These are phyloP conservation scores for Podospora didyma DNA, from an alignment of 495 filamentous ascomycete genomes.

Conservation along the genomic window DNA sequence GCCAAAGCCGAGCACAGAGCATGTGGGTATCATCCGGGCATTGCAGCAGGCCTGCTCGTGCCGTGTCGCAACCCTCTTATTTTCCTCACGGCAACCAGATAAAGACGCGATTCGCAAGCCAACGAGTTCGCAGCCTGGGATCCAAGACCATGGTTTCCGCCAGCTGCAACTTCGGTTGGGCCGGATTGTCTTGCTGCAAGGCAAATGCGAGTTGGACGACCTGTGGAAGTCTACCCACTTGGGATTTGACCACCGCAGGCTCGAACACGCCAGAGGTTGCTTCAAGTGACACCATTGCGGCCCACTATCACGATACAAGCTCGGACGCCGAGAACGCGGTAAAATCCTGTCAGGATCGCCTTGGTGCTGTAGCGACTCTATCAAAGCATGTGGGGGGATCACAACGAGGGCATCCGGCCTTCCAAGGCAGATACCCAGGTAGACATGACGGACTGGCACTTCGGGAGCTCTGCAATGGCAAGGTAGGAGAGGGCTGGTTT, in stretches of 20 bases:
- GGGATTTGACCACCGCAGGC: too few relatives aligned
- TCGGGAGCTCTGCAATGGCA: not conserved
- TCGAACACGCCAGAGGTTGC: too few relatives aligned
- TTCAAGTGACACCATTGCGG: conserved; percentile 20
- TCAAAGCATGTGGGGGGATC: conserved; percentile 4
- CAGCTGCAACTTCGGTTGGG: not conserved
- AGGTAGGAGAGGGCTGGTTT: too few relatives aligned
- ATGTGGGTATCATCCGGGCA: conserved; percentile 11
- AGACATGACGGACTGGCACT: not conserved
- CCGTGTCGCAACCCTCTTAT: conserved; percentile 5
- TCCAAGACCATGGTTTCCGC: conserved; percentile 5
- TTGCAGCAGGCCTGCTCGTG: conserved; percentile 3
- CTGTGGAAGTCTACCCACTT: conserved; percentile 7
- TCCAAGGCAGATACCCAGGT: not conserved
- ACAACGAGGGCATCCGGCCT: not conserved
- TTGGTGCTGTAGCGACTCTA: conserved; percentile 10
- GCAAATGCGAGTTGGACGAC: not conserved
- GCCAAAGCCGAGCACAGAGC: not conserved
- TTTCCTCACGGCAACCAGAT: conserved; percentile 5
- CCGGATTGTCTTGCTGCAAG: not conserved
- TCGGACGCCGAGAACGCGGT: not conserved
- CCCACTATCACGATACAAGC: conserved; percentile 18
- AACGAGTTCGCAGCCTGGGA: not conserved
- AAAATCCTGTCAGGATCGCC: conserved; percentile 2
- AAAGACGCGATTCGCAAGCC: conserved; percentile 3